Percentiles rank a stretch among this genome's conserved stretches.
These are phyloP conservation scores for Vinca major DNA, from an alignment of 305 asterid species.

Conservation along the genomic window DNA sequence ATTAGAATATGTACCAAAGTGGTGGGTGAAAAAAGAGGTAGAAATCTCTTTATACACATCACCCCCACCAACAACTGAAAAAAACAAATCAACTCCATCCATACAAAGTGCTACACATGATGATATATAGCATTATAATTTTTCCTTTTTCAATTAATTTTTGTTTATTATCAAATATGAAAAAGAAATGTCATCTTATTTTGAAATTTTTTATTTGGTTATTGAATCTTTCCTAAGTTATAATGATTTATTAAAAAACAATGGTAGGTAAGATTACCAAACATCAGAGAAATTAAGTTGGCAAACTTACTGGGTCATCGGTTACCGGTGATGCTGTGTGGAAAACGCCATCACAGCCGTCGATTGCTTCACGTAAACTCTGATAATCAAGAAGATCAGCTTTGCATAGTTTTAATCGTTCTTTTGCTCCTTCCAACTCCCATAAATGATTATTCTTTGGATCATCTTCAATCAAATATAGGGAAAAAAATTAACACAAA, in stretches of 20 bases:
- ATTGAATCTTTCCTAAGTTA: too few relatives aligned
- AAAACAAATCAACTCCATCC: neutral
- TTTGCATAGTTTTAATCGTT: constrained; percentile 55
- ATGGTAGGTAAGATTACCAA: neutral
- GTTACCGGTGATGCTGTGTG: constrained; percentile 96
- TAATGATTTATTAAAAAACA: neutral
- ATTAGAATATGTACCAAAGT: too few relatives aligned
- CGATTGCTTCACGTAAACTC: constrained; percentile 63
- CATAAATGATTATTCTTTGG: constrained; percentile 66
- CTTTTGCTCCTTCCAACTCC: constrained; percentile 81
- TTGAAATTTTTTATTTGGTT: too few relatives aligned
- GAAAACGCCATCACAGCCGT: constrained; percentile 91
- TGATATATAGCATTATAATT: neutral
- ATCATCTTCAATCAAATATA: constrained; percentile 39
- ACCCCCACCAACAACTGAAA: neutral
- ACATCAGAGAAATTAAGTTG: too few relatives aligned
- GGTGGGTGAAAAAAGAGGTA: too few relatives aligned
- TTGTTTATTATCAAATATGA: neutral
- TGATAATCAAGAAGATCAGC: constrained; percentile 79
- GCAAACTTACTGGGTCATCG: constrained; percentile 69
- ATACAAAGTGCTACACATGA: neutral
- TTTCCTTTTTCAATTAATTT: neutral
- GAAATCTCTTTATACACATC: too few relatives aligned
- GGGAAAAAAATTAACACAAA: too few relatives aligned
- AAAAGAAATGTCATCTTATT: neutral